Evolutionary conservation across 768 basidiomycete species (phyloP), one percentile per base, ranked within the genome.

Genomic region (Hygrocybe punicea): DNA sequence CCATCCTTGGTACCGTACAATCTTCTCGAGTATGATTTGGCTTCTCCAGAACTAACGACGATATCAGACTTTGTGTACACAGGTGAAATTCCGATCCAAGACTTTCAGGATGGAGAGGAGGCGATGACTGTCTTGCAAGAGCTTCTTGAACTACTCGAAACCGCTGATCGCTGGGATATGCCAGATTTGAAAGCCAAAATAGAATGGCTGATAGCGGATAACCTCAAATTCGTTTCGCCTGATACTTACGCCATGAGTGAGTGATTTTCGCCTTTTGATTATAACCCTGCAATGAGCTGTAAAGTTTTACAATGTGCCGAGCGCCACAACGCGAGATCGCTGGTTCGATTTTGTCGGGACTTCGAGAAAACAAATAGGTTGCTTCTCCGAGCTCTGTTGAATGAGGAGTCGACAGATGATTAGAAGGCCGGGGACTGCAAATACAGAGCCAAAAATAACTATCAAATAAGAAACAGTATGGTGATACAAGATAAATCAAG

Each of bases 81-180:
- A 21, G 33, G 58, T 50, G 19, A 42, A 16, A 35, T 37, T 24
- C 6, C 16, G 0, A 16, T 42, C 10, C 23, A 37, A 23, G 13
- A 46, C 44, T 49, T 49, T 6, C 6, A 55, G 2, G 36, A 58
- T 21, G 60, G 37, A 4, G 57, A 60, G 1, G 60, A 46, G 3
- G 60, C 59, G n/a, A 62, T 60, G 59, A n/a, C 7, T 8, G 40
- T 60, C 24, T 35, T 64, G 51, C 58, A 48, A 5, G 57, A 62
- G 52, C 44, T 64, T 16, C 57, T 62, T 6, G 63, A 64, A 45
- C 37, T 64, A 39, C 59, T 64, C 7, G 37, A 14, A 16, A 52
- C 13, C 17, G 57, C 60, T 11, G 63, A 64, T n/a, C 37, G 53
- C 24, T 64, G 63, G 63, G 42, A 56, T 34, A 58, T 64, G 57